A percentile compares a stretch with the other conserved stretches of the same genome.
These are phyloP conservation scores for Emericellopsis terricola DNA, from an alignment of 495 filamentous ascomycete species.

Conservation along the genomic window DNA sequence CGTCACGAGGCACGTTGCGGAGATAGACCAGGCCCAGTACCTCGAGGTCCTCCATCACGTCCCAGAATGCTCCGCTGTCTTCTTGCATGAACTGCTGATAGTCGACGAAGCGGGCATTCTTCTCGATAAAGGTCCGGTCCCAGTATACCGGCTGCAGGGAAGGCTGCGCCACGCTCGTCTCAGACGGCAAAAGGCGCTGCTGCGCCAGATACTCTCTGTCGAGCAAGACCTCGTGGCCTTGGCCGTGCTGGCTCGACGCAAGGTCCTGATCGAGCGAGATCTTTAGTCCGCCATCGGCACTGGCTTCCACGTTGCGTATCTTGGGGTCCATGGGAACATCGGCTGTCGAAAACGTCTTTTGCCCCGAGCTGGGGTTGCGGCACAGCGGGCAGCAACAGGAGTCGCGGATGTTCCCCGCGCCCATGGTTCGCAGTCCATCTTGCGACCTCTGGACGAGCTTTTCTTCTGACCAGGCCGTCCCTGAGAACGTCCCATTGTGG, in stretches of 20 bases:
- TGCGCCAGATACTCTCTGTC: conserved; percentile 3
- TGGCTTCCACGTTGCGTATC: conserved; percentile 11
- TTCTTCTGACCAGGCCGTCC: no score
- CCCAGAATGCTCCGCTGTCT: conserved; percentile 25
- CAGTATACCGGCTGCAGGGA: conserved; percentile 19
- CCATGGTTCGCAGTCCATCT: not conserved
- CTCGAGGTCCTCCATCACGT: conserved; percentile 34
- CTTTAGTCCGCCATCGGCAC: conserved; percentile 23
- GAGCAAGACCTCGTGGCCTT: conserved; percentile 6
- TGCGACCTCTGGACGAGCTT: no score
- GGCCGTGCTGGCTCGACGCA: conserved; percentile 4
- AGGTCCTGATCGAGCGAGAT: conserved; percentile 36
- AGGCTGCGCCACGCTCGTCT: no score
- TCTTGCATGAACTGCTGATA: conserved; percentile 52
- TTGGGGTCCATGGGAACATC: conserved; percentile 44
- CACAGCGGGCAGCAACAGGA: conserved; percentile 53
- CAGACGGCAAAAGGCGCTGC: no score
- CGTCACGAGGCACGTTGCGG: conserved; percentile 43
- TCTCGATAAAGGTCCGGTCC: conserved; percentile 10
- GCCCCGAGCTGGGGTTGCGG: conserved; percentile 59
- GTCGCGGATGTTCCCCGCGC: conserved; percentile 55
- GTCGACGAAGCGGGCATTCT: conserved; percentile 21
- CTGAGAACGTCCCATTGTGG: no score
- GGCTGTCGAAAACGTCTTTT: conserved; percentile 60
- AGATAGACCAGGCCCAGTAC: conserved; percentile 56